These are phyloP conservation scores for Flaveria robusta DNA, from an alignment of 129 eudicot genomes.

Conservation along the genomic window DNA sequence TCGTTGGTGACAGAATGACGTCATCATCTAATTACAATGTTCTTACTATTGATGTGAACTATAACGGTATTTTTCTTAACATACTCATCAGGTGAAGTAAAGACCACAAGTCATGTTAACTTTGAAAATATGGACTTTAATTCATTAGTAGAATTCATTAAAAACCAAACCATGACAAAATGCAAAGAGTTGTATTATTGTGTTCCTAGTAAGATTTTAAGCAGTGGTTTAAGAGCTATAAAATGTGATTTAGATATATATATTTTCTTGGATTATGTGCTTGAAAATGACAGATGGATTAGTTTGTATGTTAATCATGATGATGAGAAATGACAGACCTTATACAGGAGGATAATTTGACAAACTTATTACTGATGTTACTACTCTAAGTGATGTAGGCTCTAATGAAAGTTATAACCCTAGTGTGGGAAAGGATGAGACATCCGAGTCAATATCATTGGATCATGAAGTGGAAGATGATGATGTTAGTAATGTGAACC, in stretches of 20 bases:
- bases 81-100: neutral
- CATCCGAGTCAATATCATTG: neutral
- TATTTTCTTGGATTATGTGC: slow-evolving; percentile 18
- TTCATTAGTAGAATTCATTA: neutral
- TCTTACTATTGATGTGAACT: neutral
- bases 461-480: neutral
- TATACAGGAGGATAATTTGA: slow-evolving; percentile 1
- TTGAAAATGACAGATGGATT: neutral
- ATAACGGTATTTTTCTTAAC: neutral
- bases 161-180: neutral
- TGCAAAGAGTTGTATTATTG: slow-evolving; percentile 15
- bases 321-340: neutral
- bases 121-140: neutral
- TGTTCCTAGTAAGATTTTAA: slow-evolving; percentile 8
- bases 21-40: slow-evolving; percentile 3
- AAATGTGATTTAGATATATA: slow-evolving; percentile 13
- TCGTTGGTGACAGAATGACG: neutral
- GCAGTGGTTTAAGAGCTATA: slow-evolving; percentile 8
- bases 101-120: neutral
- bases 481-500: neutral
- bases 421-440: neutral
- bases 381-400: neutral
- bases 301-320: slow-evolving; percentile 13
- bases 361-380: neutral
- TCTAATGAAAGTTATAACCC: neutral